A percentile compares a stretch with the other conserved stretches of the same genome.
Evolutionary conservation across 257 asterid species (phyloP).

Genomic region (Ehretia macrophylla): DNA sequence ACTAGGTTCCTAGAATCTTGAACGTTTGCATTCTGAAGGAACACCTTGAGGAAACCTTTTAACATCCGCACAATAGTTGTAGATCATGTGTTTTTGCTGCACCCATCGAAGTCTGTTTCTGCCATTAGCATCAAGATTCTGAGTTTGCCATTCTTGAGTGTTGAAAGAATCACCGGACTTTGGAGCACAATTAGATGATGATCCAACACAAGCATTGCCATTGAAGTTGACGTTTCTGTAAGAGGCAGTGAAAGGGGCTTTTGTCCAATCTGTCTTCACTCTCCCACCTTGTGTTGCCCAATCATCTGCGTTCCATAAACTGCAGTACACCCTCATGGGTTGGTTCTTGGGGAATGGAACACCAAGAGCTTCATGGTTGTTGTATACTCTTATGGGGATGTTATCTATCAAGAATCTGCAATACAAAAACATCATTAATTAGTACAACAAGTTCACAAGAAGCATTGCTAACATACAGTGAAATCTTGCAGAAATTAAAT

Average conservation of each 20-base stretch:
- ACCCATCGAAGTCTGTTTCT: slow-evolving; percentile 40
- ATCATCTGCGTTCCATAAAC: slow-evolving; percentile 35
- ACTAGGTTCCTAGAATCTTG: too few relatives aligned
- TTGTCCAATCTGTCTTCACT: slow-evolving; percentile 38
- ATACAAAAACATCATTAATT: not conserved
- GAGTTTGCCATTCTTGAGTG: slow-evolving; percentile 23
- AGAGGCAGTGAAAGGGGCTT: slow-evolving; percentile 40
- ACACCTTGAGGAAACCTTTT: slow-evolving; percentile 36
- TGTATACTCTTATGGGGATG: slow-evolving; percentile 44
- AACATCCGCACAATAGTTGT: slow-evolving; percentile 37
- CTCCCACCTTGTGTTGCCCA: slow-evolving; percentile 44
- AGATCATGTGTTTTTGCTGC: slow-evolving; percentile 34
- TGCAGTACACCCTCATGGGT: slow-evolving; percentile 22
- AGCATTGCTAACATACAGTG: too few relatives aligned
- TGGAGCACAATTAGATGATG: slow-evolving; percentile 7
- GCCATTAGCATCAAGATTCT: slow-evolving; percentile 24
- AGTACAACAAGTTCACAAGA: too few relatives aligned
- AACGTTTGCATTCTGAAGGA: slow-evolving; percentile 49
- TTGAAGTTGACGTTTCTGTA: slow-evolving; percentile 29
- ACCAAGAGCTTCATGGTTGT: slow-evolving; percentile 33
- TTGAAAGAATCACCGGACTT: slow-evolving; percentile 1
- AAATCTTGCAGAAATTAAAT: too few relatives aligned
- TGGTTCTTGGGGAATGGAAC: slow-evolving; percentile 32
- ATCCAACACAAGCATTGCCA: slow-evolving; percentile 22
- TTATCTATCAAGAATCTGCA: slow-evolving; percentile 45